Percentiles rank a stretch among this genome's conserved stretches.
Evolutionary conservation across 306 rosid genomes (phyloP).

Genomic region (Gillenia trifoliata): DNA sequence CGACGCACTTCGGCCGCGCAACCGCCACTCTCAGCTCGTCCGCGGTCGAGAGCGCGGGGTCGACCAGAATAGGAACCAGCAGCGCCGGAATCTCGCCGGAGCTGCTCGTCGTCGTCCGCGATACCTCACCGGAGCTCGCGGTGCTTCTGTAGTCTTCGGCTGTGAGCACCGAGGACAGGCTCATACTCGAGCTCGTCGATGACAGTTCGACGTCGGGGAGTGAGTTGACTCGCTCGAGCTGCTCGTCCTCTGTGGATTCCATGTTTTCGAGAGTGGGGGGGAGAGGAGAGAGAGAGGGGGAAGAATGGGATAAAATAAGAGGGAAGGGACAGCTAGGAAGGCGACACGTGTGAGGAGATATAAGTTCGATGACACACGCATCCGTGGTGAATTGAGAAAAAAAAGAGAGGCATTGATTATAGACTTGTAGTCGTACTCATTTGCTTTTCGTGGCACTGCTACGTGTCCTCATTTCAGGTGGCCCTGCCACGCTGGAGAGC

Average conservation of each 20-base stretch:
- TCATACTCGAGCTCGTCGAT: slow-evolving; percentile 28
- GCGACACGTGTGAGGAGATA: slow-evolving; percentile 59
- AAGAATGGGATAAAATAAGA: slow-evolving; percentile 35
- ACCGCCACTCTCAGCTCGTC: neutral
- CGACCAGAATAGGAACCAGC: slow-evolving; percentile 9
- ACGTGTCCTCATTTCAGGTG: slow-evolving; percentile 18
- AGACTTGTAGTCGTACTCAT: slow-evolving; percentile 28
- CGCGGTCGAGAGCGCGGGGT: neutral
- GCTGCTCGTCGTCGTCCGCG: slow-evolving; percentile 36
- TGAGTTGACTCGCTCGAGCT: slow-evolving; percentile 47
- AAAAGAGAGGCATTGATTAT: slow-evolving; percentile 4
- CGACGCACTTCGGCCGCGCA: slow-evolving; percentile 56
- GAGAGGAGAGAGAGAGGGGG: neutral
- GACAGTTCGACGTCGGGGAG: slow-evolving; percentile 14
- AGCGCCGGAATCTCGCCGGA: slow-evolving; percentile 54
- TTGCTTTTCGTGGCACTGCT: slow-evolving; percentile 24
- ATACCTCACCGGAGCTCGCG: slow-evolving; percentile 51
- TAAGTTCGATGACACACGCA: slow-evolving; percentile 55
- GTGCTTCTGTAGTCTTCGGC: slow-evolving; percentile 22
- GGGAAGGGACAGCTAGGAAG: slow-evolving; percentile 23
- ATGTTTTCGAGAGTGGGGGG: neutral
- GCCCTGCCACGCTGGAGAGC: slow-evolving; percentile 5
- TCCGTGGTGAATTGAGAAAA: slow-evolving; percentile 23
- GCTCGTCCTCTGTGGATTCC: slow-evolving; percentile 25
- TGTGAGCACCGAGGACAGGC: slow-evolving; percentile 36